Conservation (phyloP, 2,329 filamentous ascomycete genomes). For the Pseudogymnoascus sp. region DNA sequence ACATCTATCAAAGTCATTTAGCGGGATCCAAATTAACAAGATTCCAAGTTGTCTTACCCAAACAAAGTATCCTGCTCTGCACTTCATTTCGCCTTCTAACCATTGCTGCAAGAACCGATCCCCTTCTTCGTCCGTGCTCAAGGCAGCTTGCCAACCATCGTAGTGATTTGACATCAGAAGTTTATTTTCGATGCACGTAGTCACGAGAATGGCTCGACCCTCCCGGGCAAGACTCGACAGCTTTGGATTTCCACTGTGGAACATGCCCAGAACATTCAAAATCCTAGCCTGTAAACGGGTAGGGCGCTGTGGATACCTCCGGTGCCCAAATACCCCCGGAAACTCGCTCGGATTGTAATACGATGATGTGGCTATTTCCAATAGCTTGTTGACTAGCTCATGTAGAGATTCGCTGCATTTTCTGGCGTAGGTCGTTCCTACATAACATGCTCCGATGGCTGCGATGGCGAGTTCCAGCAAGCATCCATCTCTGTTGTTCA, state of each 20-base stretch:
- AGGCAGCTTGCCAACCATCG: not conserved
- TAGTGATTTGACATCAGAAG: slow-evolving; percentile 3
- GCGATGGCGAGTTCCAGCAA: slow-evolving; percentile 5
- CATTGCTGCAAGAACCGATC: slow-evolving; percentile 9
- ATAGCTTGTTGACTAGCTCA: slow-evolving; percentile 7
- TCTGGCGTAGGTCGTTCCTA: not conserved
- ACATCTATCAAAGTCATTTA: not conserved
- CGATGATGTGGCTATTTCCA: slow-evolving; percentile 3
- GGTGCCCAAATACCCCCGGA: slow-evolving; percentile 4
- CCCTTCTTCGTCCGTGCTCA: not conserved
- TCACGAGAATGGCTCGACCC: slow-evolving; percentile 4
- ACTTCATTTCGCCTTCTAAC: slow-evolving; percentile 9
- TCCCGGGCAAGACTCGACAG: not conserved
- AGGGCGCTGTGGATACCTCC: slow-evolving; percentile 2
- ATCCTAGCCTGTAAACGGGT: slow-evolving; percentile 8
- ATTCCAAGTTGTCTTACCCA: not conserved
- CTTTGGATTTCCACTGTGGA: slow-evolving; percentile 8
- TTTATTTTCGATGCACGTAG: slow-evolving; percentile 10
- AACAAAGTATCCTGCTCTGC: slow-evolving; percentile 10
- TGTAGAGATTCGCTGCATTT: slow-evolving; percentile 7
- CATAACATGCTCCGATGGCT: slow-evolving; percentile 10
- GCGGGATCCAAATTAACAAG: not conserved
- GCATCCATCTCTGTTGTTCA: slow-evolving; percentile 1
- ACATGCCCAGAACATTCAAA: slow-evolving; percentile 10
- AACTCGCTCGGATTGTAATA: not conserved